Base-by-base conservation (phyloP, 352 stramenopile species). In the Phytophthora agathidicida region DNA sequence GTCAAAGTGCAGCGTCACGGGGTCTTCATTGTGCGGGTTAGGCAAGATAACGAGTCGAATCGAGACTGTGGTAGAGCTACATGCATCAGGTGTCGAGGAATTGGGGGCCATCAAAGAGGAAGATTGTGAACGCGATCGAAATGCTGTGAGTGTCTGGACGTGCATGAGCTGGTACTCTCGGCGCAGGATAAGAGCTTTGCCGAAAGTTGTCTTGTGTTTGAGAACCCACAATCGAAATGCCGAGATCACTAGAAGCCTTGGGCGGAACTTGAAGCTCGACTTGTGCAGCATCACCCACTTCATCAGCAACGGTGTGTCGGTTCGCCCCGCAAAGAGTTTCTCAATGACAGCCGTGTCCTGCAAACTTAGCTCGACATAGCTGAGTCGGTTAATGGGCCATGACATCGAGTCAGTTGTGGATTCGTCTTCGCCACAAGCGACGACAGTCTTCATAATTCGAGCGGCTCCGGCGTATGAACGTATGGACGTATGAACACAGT, bases 351-450 rank as follows among this genome's bases (percentile, higher is more conserved):
- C 35, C 1, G 80, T 61, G 35, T 88, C 80, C 2, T 53, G 28
- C 0, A 68, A 46, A 31, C 70, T 78, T 17, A 88, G 56, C 43
- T 91, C 78, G 8, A 82, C 63, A 43, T 87, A 91, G 60, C 81
- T 86, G 31, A 83, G 67, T 4, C 79, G 77, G 37, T 90, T 90
- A 36, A 80, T 83, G 5, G 77, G 80, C 80, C 80, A 90, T 28
- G 56, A 43, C 2, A 53, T 67, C 13, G 60, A 48, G 20, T 77
- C 68, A 13, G 42, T 30, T 0, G 60, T 71, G 10, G 30, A 22
- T 7, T 66, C 49, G 1, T 73, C 65, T 14, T 73, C 45, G 10
- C 32, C 53, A 31, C 39, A 44, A 10, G 26, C 47, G 16, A 66
- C 60, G 8, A 38, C 19, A 20, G 48, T 30, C 31, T 66, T 67